Percentiles rank a stretch among this genome's conserved stretches.
Conservation (phyloP, 306 rosid genomes). For the Rosa rugosa region DNA sequence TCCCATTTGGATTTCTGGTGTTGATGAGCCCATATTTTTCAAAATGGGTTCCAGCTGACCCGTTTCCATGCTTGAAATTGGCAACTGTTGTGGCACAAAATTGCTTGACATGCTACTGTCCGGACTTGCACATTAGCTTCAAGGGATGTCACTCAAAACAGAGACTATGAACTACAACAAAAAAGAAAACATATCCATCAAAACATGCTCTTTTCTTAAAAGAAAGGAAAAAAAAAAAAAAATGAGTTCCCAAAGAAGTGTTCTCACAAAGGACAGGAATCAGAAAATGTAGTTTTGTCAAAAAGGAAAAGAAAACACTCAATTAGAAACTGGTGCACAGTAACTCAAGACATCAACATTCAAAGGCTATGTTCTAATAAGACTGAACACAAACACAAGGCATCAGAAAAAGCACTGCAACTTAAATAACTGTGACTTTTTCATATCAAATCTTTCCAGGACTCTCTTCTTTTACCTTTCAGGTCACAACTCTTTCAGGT, state of each 20-base stretch:
- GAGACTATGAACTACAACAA: constrained; percentile 11
- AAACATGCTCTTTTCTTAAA: neutral
- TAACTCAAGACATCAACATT: neutral
- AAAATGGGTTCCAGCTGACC: constrained; percentile 57
- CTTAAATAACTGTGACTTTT: neutral
- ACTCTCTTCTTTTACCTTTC: neutral
- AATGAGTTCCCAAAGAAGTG: neutral
- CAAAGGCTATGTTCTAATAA: neutral
- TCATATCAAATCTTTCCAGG: neutral
- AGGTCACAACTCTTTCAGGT: neutral
- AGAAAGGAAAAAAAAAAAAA: neutral
- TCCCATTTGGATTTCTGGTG: constrained; percentile 54
- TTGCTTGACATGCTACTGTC: constrained; percentile 56
- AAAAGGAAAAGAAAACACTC: neutral
- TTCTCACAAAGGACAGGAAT: neutral
- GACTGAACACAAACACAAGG: neutral
- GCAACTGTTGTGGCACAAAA: constrained; percentile 51
- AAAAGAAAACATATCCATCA: neutral
- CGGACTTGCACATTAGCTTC: constrained; percentile 4
- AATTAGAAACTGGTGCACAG: neutral
- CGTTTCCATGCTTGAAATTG: constrained; percentile 50
- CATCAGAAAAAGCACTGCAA: neutral
- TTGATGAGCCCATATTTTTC: constrained; percentile 48
- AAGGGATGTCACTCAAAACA: neutral
- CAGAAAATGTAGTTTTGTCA: neutral